Evolutionary conservation across 768 basidiomycete genomes (phyloP).

Genomic region (Sutorius australiensis): DNA sequence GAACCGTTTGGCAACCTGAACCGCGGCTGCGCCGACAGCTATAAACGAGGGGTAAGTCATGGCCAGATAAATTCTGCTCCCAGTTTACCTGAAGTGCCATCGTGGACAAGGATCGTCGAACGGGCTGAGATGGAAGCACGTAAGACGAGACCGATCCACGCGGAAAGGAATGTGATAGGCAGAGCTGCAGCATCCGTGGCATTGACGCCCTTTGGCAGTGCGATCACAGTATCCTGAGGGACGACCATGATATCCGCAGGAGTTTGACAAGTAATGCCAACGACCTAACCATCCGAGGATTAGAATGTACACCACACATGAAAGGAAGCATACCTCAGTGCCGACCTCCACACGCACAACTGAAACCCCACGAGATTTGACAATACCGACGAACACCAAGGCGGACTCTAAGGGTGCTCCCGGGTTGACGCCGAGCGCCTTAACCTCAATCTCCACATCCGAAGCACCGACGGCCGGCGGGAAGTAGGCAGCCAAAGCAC

Average conservation of each 20-base stretch:
- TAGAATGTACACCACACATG: not conserved
- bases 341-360: slow-evolving; percentile 7
- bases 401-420: slow-evolving; percentile 10
- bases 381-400: slow-evolving; percentile 14
- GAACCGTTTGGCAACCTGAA: slow-evolving; percentile 25
- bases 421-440: slow-evolving; percentile 11
- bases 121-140: slow-evolving; percentile 17
- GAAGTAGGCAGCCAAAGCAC: slow-evolving; percentile 19
- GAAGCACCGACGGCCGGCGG: slow-evolving; percentile 13
- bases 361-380: slow-evolving; percentile 17
- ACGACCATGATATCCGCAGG: slow-evolving; percentile 17
- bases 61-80: not conserved
- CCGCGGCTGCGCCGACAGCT: slow-evolving; percentile 25
- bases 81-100: slow-evolving; percentile 24
- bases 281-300: slow-evolving; percentile 9
- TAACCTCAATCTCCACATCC: slow-evolving; percentile 20
- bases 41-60: not conserved
- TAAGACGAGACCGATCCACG: slow-evolving; percentile 26
- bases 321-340: slow-evolving; percentile 1
- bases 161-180: slow-evolving; percentile 20
- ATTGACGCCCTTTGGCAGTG: slow-evolving; percentile 13
- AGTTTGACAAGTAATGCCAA: slow-evolving; percentile 17
- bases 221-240: slow-evolving; percentile 7
- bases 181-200: slow-evolving; percentile 21
- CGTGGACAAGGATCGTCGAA: slow-evolving; percentile 26